Conservation (phyloP, 352 stramenopile genomes). For the Phytophthora kernoviae region DNA sequence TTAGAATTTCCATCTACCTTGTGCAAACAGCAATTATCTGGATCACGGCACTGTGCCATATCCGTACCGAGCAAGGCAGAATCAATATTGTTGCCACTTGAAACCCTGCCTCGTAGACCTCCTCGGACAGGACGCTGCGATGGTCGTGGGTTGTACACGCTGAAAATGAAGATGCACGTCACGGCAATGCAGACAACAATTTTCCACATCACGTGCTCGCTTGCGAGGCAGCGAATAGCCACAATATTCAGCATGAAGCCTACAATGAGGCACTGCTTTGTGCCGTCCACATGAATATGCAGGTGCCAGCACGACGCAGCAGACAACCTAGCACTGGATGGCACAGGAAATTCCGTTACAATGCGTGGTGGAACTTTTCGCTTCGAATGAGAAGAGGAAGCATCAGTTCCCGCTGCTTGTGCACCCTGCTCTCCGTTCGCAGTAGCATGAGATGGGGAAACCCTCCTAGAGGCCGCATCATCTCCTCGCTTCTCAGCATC, state of each 20-base stretch:
- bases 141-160: slow-evolving; percentile 55
- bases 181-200: slow-evolving; percentile 61
- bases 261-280: slow-evolving; percentile 75
- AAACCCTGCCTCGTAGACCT: slow-evolving; percentile 12
- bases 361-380: slow-evolving; percentile 40
- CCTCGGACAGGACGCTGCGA: slow-evolving; percentile 9
- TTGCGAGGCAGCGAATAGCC: slow-evolving; percentile 62
- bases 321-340: slow-evolving; percentile 19
- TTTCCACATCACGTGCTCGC: slow-evolving; percentile 74
- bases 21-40: slow-evolving; percentile 61
- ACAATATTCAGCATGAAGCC: slow-evolving; percentile 83
- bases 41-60: slow-evolving; percentile 40
- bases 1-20: slow-evolving; percentile 20
- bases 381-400: slow-evolving; percentile 12
- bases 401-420: not conserved
- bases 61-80: slow-evolving; percentile 35
- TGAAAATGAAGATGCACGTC: slow-evolving; percentile 49
- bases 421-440: not conserved
- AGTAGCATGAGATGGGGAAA: slow-evolving; percentile 1
- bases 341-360: slow-evolving; percentile 39
- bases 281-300: slow-evolving; percentile 60
- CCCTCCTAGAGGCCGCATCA: slow-evolving; percentile 8
- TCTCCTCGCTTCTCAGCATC: slow-evolving; percentile 11
- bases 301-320: slow-evolving; percentile 52
- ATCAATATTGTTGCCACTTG: slow-evolving; percentile 8